phyloP scores from a whole-genome alignment of 2,329 filamentous ascomycete species.

The Aureobasidium sp. region DNA sequence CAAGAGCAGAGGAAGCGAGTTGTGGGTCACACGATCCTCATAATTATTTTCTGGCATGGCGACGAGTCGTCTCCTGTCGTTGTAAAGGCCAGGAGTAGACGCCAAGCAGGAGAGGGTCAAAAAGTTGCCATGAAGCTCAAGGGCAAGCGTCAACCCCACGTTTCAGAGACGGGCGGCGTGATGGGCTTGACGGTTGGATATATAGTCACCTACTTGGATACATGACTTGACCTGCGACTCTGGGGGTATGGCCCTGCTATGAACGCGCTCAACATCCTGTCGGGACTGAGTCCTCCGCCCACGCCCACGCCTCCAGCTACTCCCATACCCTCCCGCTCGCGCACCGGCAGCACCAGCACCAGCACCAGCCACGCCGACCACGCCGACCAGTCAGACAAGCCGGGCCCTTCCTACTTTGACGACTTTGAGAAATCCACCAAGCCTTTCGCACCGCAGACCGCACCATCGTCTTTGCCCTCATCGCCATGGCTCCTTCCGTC shows the following conservation, averaged over 20 bases:
- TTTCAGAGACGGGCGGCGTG: background rate
- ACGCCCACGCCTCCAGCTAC: slow-evolving; percentile 16
- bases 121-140: background rate
- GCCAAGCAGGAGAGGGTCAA: background rate
- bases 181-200: background rate
- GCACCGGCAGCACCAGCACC: slow-evolving; percentile 41
- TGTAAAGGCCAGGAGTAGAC: background rate
- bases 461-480: slow-evolving; percentile 22
- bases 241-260: slow-evolving; percentile 48
- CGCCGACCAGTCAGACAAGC: slow-evolving; percentile 34
- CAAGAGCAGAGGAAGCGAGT: background rate
- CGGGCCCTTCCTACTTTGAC: slow-evolving; percentile 45
- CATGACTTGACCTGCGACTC: background rate
- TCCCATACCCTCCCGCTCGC: slow-evolving; percentile 33
- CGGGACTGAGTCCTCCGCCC: slow-evolving; percentile 53
- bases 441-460: slow-evolving; percentile 26
- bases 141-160: slow-evolving; percentile 1
- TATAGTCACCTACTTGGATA: background rate
- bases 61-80: background rate
- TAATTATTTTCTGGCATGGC: background rate
- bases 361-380: slow-evolving; percentile 29
- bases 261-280: slow-evolving; percentile 93
- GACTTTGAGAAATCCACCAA: slow-evolving; percentile 31
- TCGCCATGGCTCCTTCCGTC: slow-evolving; percentile 50
- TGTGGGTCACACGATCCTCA: background rate